Evolutionary conservation across 129 eudicot species (phyloP).

Genomic region (Escallonia rubra): DNA sequence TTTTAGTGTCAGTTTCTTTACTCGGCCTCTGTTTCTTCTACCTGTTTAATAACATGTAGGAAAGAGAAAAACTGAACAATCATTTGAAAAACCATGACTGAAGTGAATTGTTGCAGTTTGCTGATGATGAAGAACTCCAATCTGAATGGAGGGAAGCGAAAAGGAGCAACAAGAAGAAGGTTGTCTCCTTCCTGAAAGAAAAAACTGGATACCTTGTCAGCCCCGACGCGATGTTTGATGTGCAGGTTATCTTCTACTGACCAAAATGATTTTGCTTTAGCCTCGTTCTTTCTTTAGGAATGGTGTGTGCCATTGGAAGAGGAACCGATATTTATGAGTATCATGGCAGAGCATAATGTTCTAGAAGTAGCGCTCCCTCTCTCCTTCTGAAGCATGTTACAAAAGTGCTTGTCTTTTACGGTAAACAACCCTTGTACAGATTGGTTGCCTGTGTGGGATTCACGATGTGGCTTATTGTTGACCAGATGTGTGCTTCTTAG

Average conservation of each 20-base stretch:
- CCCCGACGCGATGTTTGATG: conserved; percentile 93
- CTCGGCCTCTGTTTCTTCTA: background rate
- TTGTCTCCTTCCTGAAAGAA: conserved; percentile 66
- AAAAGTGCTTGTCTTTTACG: background rate
- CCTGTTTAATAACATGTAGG: background rate
- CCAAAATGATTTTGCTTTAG: too few species aligned
- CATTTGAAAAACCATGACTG: background rate
- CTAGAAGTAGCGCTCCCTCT: too few species aligned
- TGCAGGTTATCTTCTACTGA: conserved; percentile 48
- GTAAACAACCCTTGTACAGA: too few species aligned
- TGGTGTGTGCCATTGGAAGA: too few species aligned
- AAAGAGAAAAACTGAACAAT: too few species aligned
- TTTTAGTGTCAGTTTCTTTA: background rate
- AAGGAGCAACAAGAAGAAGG: conserved; percentile 56
- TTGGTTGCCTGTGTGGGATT: background rate
- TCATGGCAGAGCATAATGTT: too few species aligned
- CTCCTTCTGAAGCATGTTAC: background rate
- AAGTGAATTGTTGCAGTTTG: conserved; percentile 47
- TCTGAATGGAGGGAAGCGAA: conserved; percentile 88
- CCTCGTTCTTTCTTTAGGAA: too few species aligned
- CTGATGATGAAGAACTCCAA: conserved; percentile 69
- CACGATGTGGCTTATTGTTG: background rate
- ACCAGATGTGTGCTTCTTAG: background rate
- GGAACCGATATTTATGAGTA: too few species aligned
- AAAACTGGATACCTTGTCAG: conserved; percentile 80